Base-by-base conservation (phyloP, 768 basidiomycete species). In the Mrakia gelida region DNA sequence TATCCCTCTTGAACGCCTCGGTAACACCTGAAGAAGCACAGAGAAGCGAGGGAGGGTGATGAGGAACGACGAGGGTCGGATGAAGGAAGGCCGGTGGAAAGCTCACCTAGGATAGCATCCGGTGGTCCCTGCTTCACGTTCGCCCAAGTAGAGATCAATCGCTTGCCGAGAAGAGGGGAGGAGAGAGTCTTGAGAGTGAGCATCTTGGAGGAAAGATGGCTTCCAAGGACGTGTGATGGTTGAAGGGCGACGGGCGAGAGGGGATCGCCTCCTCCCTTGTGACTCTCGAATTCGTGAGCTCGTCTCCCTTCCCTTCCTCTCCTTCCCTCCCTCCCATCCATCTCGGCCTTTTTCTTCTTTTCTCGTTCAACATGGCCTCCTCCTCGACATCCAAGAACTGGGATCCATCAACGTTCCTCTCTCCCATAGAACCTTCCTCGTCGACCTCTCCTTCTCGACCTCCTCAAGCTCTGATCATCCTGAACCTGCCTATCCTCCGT, bases 1-100 rank as follows among this genome's bases (percentile, higher is more conserved):
- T 91, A 89, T 98, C 94, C 63, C 94, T 93, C 87, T 95, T 97
- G 90, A 95, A 99, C 41, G 94, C 94, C 83, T 98, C 96, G 41
- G 92, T 92, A 71, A 99, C 84, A 81, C 85, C 84, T 82, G 71
- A 15, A 38, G 65, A 23, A 28, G 45, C 30, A 3, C 23, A 21
- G 32, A 38, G 75, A 41, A 1, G 34, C 28, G 62, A 23, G 6
- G 15, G 30, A 45, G 13, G 61, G 15, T 28, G 34, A 9, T 26
- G 62, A 32, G 32, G 28, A 32, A n/a, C 15, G 21, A 38, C 45
- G 52, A 10, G 30, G n/a, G 71, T 32, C 28, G 21, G 80, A 23
- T 28, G 45, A 67, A 68, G 52, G 23, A 65, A 45, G 71, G 34
- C 21, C 43, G 30, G 32, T 54, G 16, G 38, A 21, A 67, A 5